These are phyloP conservation scores for Sonneratia caseolaris DNA, from an alignment of 345 rosid species.

Conservation along the genomic window DNA sequence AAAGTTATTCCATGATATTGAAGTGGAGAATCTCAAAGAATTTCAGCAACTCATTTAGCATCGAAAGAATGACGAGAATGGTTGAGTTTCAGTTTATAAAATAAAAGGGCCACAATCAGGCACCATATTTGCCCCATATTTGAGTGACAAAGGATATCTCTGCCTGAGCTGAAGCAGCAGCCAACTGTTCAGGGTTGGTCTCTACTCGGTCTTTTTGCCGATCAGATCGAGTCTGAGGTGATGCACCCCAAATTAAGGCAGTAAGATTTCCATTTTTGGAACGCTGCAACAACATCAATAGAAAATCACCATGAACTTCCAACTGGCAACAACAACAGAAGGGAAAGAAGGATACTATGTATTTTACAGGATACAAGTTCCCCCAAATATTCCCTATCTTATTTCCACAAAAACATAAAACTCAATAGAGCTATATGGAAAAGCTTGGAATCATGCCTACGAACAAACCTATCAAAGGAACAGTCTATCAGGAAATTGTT, in stretches of 20 bases:
- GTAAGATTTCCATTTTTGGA: conserved; percentile 64
- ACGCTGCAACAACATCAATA: conserved; percentile 34
- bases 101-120: not conserved
- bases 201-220: conserved; percentile 92
- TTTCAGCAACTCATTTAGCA: not conserved
- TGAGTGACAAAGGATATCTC: conserved; percentile 72
- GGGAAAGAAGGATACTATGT: conserved; percentile 1
- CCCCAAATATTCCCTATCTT: not conserved
- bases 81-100: not conserved
- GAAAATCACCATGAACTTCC: not conserved
- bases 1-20: not conserved
- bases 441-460: not conserved
- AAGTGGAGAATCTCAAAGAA: not conserved
- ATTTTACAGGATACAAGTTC: not conserved
- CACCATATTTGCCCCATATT: not conserved
- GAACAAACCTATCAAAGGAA: not conserved
- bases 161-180: conserved; percentile 97
- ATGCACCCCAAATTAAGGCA: conserved; percentile 94
- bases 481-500: not conserved
- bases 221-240: conserved; percentile 94
- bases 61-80: not conserved
- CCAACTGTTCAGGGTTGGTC: conserved; percentile 95
- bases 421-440: not conserved
- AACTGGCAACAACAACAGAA: not conserved
- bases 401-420: not conserved